Evolutionary conservation across 192 early-diverging fungal species (phyloP), one percentile per base, ranked within the genome.

Genomic region (Backusella psychrophila): DNA sequence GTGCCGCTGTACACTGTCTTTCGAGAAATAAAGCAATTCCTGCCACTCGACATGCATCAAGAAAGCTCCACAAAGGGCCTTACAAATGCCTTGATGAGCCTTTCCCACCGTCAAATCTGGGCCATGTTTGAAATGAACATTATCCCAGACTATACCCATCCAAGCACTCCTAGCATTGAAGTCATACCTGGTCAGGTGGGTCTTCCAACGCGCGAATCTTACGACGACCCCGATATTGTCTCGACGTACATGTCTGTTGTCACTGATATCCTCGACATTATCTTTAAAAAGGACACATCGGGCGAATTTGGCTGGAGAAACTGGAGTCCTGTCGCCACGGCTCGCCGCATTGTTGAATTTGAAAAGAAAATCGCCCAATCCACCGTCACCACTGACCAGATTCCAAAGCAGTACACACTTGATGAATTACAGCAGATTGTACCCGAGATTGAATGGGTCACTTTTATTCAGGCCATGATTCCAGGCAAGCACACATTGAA

Each of bases 181-280:
- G 35, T 93, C n/a, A 42, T 53, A 19, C 89, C 91, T 70, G 75
- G 63, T 49, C 90, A 91, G 31, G 80, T 92, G 15, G 88, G 86
- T 33, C 59, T 93, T 67, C 89, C 89, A 15, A 85, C 87, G 39
- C 88, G 83, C 9, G 87, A 91, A 44, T 91, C 90, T 21, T 92
- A 92, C 72, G 71, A 85, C 9, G 84, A 92, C 4, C 80, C 82
- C 11, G 76, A 88, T 8, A 81, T 86, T 29, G 59, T 89, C 29
- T 36, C 26, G 8, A 66, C 81, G 7, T 90, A 90, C 49, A 77
- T 83, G 73, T 70, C 73, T 3, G 81, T 82, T 5, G 77, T 91
- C 12, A 79, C 77, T 11, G 85, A 87, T 3, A 79, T 89, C 66
- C 75, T 91, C 36, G 68, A 69, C 3, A 68, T 82, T 12, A 71